Evolutionary conservation across 805 yeast genomes (phyloP).

Genomic region (Ogataea corticis): DNA sequence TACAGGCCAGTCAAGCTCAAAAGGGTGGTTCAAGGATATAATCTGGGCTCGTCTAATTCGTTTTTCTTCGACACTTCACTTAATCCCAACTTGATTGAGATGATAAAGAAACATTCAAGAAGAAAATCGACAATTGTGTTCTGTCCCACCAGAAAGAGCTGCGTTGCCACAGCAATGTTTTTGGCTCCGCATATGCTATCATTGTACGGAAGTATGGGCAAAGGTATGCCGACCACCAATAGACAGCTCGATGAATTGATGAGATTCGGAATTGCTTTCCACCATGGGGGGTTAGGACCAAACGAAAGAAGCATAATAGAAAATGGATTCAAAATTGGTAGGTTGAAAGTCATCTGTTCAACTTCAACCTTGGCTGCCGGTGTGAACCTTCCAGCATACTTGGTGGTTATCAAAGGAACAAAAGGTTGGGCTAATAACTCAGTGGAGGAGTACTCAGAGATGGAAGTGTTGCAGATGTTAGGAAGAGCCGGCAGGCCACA

Average conservation of each 20-base stretch:
- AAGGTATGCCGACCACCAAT: background rate
- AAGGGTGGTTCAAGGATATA: slow-evolving; percentile 45
- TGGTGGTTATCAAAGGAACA: slow-evolving; percentile 63
- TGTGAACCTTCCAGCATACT: slow-evolving; percentile 59
- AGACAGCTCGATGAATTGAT: slow-evolving; percentile 27
- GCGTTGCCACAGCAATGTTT: slow-evolving; percentile 46
- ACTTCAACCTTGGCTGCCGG: slow-evolving; percentile 65
- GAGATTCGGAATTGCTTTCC: slow-evolving; percentile 48
- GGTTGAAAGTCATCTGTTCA: slow-evolving; percentile 47
- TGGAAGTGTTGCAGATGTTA: slow-evolving; percentile 62
- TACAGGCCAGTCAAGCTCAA: slow-evolving; percentile 46
- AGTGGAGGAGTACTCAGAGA: slow-evolving; percentile 52
- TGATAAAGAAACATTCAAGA: slow-evolving; percentile 40
- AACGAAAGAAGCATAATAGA: slow-evolving; percentile 50
- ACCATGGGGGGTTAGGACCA: slow-evolving; percentile 57
- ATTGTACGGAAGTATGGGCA: background rate
- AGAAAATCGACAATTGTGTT: slow-evolving; percentile 49
- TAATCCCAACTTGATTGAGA: slow-evolving; percentile 42
- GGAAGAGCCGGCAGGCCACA: slow-evolving; percentile 68
- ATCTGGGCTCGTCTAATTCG: slow-evolving; percentile 37
- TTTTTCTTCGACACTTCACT: slow-evolving; percentile 48
- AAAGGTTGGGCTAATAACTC: slow-evolving; percentile 54
- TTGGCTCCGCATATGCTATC: slow-evolving; percentile 15
- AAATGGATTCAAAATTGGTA: slow-evolving; percentile 42
- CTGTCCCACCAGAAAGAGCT: slow-evolving; percentile 54